phyloP scores from a whole-genome alignment of 1,284 basidiomycete species.

The Binderoboletus segoi region DNA sequence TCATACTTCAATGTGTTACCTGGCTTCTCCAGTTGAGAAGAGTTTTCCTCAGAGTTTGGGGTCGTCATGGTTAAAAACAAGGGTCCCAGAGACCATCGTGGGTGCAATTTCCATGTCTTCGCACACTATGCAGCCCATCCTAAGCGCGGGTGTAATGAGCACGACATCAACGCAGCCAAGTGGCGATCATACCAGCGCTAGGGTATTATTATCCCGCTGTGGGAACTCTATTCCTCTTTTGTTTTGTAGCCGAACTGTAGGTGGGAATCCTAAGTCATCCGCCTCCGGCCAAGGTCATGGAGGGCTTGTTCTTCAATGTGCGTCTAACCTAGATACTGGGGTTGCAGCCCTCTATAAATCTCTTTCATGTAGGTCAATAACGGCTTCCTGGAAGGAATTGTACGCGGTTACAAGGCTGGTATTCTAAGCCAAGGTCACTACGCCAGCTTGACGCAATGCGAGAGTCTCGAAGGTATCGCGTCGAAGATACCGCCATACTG shows the following conservation, averaged over 20 bases:
- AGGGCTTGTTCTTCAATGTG: slow-evolving; percentile 34
- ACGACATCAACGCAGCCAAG: neutral
- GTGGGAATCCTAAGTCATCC: neutral
- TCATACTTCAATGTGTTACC: slow-evolving; percentile 14
- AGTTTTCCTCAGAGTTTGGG: slow-evolving; percentile 19
- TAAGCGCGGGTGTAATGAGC: neutral
- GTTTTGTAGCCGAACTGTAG: neutral
- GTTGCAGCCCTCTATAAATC: neutral
- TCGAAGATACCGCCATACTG: slow-evolving; percentile 37
- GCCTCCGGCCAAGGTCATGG: slow-evolving; percentile 24
- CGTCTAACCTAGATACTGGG: slow-evolving; percentile 2
- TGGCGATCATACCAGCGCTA: too few relatives aligned
- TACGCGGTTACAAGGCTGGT: slow-evolving; percentile 93
- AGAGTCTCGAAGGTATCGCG: slow-evolving; percentile 83
- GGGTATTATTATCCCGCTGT: too few relatives aligned
- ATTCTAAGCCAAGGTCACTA: slow-evolving; percentile 91
- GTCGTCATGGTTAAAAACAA: slow-evolving; percentile 4
- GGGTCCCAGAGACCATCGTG: neutral
- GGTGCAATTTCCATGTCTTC: neutral
- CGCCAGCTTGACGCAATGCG: slow-evolving; percentile 95
- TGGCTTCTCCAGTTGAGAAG: slow-evolving; percentile 6
- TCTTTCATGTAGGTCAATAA: slow-evolving; percentile 61
- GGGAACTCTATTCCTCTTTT: slow-evolving; percentile 26
- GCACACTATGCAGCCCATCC: slow-evolving; percentile 4
- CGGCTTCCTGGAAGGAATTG: slow-evolving; percentile 91